Base-by-base conservation (phyloP, 495 filamentous ascomycete genomes). In the Annulohypoxylon stygium region DNA sequence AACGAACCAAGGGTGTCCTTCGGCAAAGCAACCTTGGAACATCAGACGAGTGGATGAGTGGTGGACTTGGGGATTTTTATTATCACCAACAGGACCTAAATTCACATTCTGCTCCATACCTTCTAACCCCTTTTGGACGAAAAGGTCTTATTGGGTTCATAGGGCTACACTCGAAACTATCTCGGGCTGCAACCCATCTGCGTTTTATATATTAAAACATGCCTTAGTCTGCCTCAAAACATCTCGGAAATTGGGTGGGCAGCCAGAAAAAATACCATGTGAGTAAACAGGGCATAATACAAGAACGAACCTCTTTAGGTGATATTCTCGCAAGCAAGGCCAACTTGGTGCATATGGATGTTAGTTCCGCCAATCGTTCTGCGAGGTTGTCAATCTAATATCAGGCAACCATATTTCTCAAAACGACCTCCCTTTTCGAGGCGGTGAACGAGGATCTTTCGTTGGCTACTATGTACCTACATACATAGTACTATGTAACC, bases 391-490 rank as follows among this genome's bases (percentile, higher is more conserved):
- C 51, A 74, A 67, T 63, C 59, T 67, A 70, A 67, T 64, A 74
- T 67, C 53, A 70, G 71, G 71, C 71, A 74, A 67, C 71, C 67
- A 74, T 61, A 39, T 74, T 74, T 63, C 11, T 57, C 4, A n/a
- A 58, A 26, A 26, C 51, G 54, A 74, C 66, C 61, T 74, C 65
- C 71, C 37, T 58, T 61, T 63, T 65, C 12, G 67, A 70, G 63
- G 71, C 71, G 67, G 71, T 74, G 71, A 74, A 70, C 71, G 61
- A 23, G 71, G 67, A 43, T 67, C 51, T 54, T 34, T 41, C 59
- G 18, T 34, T 60, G 36, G 36, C 36, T 61, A 33, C 47, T 30
- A 30, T 30, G 30, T 30, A 30, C 30, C 30, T 30, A 12, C 36
- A 39, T 30, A 12, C 36, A 39, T 39, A 39, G 9, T 39, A 30